These are phyloP conservation scores for Hypoxylon perforatum DNA, from an alignment of 495 filamentous ascomycete genomes.

Conservation along the genomic window DNA sequence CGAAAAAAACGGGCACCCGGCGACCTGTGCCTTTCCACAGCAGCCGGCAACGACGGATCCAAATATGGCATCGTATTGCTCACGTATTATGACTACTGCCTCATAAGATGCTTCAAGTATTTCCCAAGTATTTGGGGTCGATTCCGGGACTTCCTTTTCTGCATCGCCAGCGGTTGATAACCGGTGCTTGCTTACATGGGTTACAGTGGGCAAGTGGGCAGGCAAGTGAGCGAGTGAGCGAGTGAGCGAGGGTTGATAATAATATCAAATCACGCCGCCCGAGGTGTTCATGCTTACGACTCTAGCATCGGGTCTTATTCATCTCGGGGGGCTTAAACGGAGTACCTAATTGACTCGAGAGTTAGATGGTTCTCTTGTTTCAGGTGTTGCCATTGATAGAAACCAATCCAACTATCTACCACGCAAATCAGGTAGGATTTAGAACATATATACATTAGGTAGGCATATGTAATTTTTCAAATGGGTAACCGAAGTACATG, in stretches of 20 bases:
- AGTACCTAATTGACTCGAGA: no score
- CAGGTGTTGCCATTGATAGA: no score
- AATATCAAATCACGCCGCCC: neutral
- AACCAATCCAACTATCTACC: no score
- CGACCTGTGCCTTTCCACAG: slow-evolving; percentile 23
- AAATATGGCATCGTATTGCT: slow-evolving; percentile 22
- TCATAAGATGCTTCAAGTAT: slow-evolving; percentile 20
- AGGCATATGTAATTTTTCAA: no score
- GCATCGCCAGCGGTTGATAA: slow-evolving; percentile 5
- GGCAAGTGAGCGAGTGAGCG: no score
- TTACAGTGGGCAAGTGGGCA: slow-evolving; percentile 1
- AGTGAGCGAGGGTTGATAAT: slow-evolving; percentile 2
- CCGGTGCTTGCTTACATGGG: slow-evolving; percentile 34
- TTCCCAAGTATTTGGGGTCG: slow-evolving; percentile 31
- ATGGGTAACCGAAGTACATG: no score
- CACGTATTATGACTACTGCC: slow-evolving; percentile 11
- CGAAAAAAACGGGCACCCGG: slow-evolving; percentile 18
- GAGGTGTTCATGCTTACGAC: slow-evolving; percentile 19
- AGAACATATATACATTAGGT: no score
- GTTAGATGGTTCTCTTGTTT: no score
- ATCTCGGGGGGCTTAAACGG: neutral
- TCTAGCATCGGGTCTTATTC: slow-evolving; percentile 4
- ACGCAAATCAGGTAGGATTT: no score
- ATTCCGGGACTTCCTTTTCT: slow-evolving; percentile 27
- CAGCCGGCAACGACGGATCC: slow-evolving; percentile 34